Base-by-base conservation (phyloP, 176 grass and related monocot species). In the Typha latifolia region DNA sequence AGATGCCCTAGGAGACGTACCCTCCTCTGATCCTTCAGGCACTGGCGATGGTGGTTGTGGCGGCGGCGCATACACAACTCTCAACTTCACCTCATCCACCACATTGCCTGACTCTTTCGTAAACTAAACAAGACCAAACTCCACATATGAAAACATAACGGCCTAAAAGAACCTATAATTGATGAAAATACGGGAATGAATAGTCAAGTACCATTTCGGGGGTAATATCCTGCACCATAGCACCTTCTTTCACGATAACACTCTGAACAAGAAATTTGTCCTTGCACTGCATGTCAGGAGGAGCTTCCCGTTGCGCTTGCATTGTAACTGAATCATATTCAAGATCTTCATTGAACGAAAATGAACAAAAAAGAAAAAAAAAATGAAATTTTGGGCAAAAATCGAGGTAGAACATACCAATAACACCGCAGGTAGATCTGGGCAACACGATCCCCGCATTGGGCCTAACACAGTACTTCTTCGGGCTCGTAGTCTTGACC, bases 391-490 rank as follows among this genome's bases (percentile, higher is more conserved):
- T 12, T 4, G 32, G 49, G 19, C 26, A 49, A 71, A 29, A 56
- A 14, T 11, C 1, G n/a, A 51, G 15, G 48, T 51, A 24, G 19
- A 81, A 69, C 57, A 29, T 63, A 81, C 79, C 71, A 24, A 75
- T 19, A 16, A 75, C 72, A 75, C 75, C 71, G 14, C 79, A 75
- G 19, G 71, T 69, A 72, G 79, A 81, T 75, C 72, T 49, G 12
- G 79, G 72, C 56, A 51, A 49, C 12, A 81, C 66, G 57, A 70
- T 62, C 1, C 79, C 79, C 14, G 65, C 62, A 23, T 81, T 81
- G 18, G 79, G 79, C 53, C 71, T 75, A 14, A 81, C 79, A 69
- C 79, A 81, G 55, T 81, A 81, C 32, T 74, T 81, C 70, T 81
- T 74, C 11, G 78, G 78, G 43, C 63, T 81, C 49, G 70, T 81